phyloP scores from a whole-genome alignment of 2,329 filamentous ascomycete genomes.

The Arthrobotrys pseudoclavata region DNA sequence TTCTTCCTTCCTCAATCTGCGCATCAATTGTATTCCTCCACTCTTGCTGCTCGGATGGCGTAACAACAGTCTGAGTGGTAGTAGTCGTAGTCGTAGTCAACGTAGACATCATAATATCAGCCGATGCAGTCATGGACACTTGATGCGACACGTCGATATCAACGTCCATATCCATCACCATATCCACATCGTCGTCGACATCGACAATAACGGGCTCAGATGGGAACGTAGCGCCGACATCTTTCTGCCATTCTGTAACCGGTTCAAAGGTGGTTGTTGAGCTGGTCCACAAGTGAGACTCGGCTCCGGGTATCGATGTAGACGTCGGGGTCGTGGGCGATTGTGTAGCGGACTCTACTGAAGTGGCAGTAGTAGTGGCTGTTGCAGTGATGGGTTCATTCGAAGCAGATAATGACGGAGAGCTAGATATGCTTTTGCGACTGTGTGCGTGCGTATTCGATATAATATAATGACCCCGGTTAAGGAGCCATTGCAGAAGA shows the following conservation, averaged over 20 bases:
- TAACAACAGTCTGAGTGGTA: constrained; percentile 35
- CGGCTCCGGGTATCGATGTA: constrained; percentile 43
- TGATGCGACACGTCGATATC: constrained; percentile 43
- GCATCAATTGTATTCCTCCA: constrained; percentile 58
- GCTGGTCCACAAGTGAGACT: constrained; percentile 45
- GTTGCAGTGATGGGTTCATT: constrained; percentile 41
- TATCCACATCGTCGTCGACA: constrained; percentile 50
- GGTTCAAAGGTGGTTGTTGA: constrained; percentile 44
- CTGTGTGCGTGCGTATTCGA: constrained; percentile 25
- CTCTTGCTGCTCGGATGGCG: constrained; percentile 51
- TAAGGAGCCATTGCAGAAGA: constrained; percentile 21
- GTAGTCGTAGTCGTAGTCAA: constrained; percentile 9
- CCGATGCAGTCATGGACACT: constrained; percentile 13
- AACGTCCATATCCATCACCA: constrained; percentile 57
- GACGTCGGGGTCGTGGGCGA: constrained; percentile 47
- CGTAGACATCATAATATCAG: constrained; percentile 27
- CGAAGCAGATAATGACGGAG: constrained; percentile 47
- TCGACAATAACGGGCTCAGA: constrained; percentile 43
- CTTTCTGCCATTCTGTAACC: constrained; percentile 39
- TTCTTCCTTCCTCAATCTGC: constrained; percentile 51
- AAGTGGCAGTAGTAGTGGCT: constrained; percentile 23
- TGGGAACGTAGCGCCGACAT: constrained; percentile 37
- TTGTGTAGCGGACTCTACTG: constrained; percentile 41
- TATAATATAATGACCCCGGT: constrained; percentile 27
- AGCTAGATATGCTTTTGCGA: constrained; percentile 60